Base-by-base conservation (phyloP, 176 grass and related monocot species). In the Cocos nucifera region DNA sequence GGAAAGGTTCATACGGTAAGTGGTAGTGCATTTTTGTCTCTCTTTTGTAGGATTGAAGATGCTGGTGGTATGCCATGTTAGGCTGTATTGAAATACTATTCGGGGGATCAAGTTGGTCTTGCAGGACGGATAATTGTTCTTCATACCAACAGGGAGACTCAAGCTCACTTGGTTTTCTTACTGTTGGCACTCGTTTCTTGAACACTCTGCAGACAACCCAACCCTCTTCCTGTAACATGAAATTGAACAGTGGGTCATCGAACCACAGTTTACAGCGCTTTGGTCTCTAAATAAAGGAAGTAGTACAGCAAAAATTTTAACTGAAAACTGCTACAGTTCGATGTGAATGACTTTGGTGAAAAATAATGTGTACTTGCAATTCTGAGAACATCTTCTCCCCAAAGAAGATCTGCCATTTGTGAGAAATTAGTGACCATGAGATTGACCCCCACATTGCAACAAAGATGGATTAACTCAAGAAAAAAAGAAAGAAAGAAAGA, bases 171-270 rank as follows among this genome's bases (percentile, higher is more conserved):
- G 87, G 80, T 62, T 57, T 87, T 74, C 83, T 79, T 62, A 83
- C 70, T 18, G 79, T 90, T 15, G 91, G 91, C 17, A 89, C 56
- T 48, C 86, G 72, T 74, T 95, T 95, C 49, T 95, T 95, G 80
- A 95, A 95, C 29, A 90, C 86, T 53, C 86, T 82, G 22, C 91
- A 95, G 17, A 95, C 91, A n/a, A 95, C 91, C 91, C 91, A 95
- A 4, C 91, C 91, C 72, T 95, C 91, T 72, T 95, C 91, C 91
- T 95, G 86, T 59, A 77, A 58, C 50, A 25, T 23, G 22, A 44
- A 63, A 26, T 4, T 23, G 35, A 44, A 14, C 35, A 44, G 2
- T 44, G 12, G 2, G 35, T 44, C 9, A 44, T 44, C 10, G 35
- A 12, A 44, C 14, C 35, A 44, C 35, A 44, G 1, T 14, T 44